phyloP scores from a whole-genome alignment of 75 land plant species.

The Larix kaempferi region DNA sequence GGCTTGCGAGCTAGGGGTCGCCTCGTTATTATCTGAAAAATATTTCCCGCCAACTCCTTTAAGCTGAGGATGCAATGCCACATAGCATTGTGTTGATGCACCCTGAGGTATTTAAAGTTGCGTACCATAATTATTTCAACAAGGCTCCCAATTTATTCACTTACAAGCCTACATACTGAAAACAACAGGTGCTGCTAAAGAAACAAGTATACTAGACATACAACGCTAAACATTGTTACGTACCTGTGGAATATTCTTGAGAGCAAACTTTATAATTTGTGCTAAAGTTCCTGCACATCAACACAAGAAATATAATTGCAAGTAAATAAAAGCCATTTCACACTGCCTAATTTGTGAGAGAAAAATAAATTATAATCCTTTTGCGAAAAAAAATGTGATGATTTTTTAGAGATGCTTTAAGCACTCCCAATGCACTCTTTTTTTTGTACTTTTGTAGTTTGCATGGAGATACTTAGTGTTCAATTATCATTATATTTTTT shows the following conservation, averaged over 20 bases:
- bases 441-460: too few species aligned
- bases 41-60: conserved; percentile 69
- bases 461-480: too few species aligned
- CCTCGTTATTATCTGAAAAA: conserved; percentile 42
- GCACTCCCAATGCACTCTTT: too few species aligned
- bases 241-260: conserved; percentile 9
- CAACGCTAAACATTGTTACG: not conserved
- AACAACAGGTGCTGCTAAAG: not conserved
- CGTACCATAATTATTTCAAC: not conserved
- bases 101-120: conserved; percentile 35
- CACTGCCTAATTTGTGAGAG: too few species aligned
- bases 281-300: not conserved
- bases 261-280: not conserved
- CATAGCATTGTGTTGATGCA: conserved; percentile 78
- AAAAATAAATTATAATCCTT: too few species aligned
- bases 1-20: conserved; percentile 25
- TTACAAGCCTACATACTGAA: not conserved
- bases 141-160: not conserved
- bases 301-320: not conserved
- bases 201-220: not conserved
- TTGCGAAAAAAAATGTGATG: too few species aligned
- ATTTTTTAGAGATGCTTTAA: too few species aligned
- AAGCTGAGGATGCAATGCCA: conserved; percentile 64
- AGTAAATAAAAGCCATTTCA: too few species aligned
- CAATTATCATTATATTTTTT: too few species aligned